A percentile compares a stretch with the other conserved stretches of the same genome.
Conservation (phyloP, 306 rosid genomes). For the Quercus glauca region DNA sequence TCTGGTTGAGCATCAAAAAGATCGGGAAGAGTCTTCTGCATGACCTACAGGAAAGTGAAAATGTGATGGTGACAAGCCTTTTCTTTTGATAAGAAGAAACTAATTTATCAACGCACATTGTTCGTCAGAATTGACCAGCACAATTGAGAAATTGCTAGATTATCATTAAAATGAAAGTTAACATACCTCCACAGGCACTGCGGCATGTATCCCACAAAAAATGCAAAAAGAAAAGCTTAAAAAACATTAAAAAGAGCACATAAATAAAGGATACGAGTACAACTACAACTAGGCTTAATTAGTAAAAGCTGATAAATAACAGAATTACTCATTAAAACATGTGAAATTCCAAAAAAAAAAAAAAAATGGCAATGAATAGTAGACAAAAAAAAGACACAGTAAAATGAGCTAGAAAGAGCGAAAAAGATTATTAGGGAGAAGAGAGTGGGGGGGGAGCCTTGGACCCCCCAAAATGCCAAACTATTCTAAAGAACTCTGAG, state of each 20-base stretch:
- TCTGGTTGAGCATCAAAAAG: constrained; percentile 97
- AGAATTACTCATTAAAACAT: not conserved
- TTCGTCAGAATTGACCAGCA: not conserved
- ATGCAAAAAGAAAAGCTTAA: not conserved
- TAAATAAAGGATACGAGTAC: not conserved
- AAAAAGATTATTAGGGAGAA: not conserved
- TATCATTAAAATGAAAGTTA: not conserved
- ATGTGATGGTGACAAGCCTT: not conserved
- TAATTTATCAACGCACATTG: not conserved
- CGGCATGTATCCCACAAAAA: not conserved
- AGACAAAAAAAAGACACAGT: not conserved
- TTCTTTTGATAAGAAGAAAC: not conserved
- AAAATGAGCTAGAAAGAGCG: not conserved
- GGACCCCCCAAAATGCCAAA: not conserved
- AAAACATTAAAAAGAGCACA: not conserved
- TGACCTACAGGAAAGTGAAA: constrained; percentile 61
- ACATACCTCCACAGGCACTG: not conserved
- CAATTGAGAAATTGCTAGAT: not conserved
- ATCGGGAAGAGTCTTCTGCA: constrained; percentile 95
- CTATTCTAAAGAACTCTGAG: not conserved
- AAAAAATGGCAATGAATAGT: not conserved
- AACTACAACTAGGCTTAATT: not conserved
- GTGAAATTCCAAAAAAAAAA: not conserved
- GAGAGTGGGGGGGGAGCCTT: not conserved
- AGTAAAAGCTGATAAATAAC: not conserved